A percentile compares a stretch with the other conserved stretches of the same genome.
Conservation (phyloP, 257 asterid species). For the Galeopsis tetrahit region DNA sequence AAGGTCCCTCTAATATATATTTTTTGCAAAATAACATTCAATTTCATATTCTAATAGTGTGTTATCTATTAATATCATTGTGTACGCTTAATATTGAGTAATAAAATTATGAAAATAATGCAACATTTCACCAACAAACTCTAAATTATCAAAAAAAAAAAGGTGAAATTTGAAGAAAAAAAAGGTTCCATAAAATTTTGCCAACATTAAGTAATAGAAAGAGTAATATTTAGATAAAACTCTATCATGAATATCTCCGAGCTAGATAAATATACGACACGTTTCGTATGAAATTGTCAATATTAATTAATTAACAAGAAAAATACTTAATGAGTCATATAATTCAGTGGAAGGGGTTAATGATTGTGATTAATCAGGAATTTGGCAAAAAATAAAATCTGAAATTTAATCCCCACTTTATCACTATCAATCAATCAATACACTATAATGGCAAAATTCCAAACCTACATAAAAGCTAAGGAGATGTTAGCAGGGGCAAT, state of each 20-base stretch:
- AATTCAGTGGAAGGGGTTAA: neutral
- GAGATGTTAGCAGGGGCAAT: neutral
- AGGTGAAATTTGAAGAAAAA: too few species aligned
- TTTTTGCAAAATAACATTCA: too few species aligned
- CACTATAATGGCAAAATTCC: neutral
- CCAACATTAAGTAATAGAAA: too few species aligned
- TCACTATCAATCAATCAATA: neutral
- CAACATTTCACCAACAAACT: neutral
- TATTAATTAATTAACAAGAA: too few species aligned
- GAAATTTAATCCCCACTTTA: too few species aligned
- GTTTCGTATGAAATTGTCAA: too few species aligned
- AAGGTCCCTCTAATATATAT: too few species aligned
- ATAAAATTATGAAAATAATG: neutral
- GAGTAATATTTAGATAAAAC: neutral
- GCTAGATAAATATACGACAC: neutral
- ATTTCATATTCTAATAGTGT: neutral
- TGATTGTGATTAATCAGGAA: neutral
- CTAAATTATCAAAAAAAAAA: too few species aligned
- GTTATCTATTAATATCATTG: neutral
- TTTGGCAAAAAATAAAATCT: neutral
- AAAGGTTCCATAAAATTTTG: too few species aligned
- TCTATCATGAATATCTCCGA: neutral
- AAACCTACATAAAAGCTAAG: neutral
- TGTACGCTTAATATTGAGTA: neutral
- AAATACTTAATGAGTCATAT: too few species aligned